Percentiles rank a stretch among this genome's conserved stretches.
Evolutionary conservation across 2,329 filamentous ascomycete genomes (phyloP).

Genomic region (Sporothrix curviconia): DNA sequence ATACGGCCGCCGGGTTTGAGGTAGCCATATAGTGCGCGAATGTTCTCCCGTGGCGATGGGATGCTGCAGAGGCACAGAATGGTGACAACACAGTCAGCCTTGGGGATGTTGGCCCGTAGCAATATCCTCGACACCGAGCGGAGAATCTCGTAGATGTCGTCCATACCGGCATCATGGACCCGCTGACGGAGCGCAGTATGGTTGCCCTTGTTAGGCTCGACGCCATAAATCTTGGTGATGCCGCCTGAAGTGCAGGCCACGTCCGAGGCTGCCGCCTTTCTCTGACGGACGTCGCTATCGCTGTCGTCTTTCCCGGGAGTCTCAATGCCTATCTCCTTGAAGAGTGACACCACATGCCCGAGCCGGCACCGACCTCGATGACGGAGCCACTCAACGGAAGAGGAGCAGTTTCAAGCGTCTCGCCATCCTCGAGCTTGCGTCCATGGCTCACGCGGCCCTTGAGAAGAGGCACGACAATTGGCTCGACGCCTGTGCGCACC

Average conservation of each 20-base stretch:
- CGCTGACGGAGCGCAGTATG: conserved; percentile 41
- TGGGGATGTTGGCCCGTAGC: conserved; percentile 37
- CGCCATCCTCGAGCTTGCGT: conserved; percentile 25
- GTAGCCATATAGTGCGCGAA: conserved; percentile 48
- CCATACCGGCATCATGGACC: conserved; percentile 46
- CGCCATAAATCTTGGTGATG: conserved; percentile 50
- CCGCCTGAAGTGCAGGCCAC: conserved; percentile 4
- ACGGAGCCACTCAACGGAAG: conserved; percentile 44
- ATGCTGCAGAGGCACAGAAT: conserved; percentile 59
- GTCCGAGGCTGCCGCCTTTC: background rate
- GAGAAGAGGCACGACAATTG: conserved; percentile 47
- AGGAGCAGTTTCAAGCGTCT: conserved; percentile 17
- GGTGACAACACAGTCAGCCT: conserved; percentile 53
- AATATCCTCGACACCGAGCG: conserved; percentile 56
- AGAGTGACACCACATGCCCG: conserved; percentile 53
- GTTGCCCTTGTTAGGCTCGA: conserved; percentile 55
- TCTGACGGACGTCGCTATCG: background rate
- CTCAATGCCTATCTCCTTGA: conserved; percentile 23
- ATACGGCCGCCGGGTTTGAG: conserved; percentile 56
- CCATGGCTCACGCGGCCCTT: conserved; percentile 41
- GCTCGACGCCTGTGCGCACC: conserved; percentile 46
- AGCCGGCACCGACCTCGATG: conserved; percentile 57
- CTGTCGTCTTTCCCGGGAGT: background rate
- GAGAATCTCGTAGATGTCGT: conserved; percentile 55
- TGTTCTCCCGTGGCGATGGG: conserved; percentile 51